Evolutionary conservation across 441 rosid genomes (phyloP).

Genomic region (Pelargonium cotyledonis): DNA sequence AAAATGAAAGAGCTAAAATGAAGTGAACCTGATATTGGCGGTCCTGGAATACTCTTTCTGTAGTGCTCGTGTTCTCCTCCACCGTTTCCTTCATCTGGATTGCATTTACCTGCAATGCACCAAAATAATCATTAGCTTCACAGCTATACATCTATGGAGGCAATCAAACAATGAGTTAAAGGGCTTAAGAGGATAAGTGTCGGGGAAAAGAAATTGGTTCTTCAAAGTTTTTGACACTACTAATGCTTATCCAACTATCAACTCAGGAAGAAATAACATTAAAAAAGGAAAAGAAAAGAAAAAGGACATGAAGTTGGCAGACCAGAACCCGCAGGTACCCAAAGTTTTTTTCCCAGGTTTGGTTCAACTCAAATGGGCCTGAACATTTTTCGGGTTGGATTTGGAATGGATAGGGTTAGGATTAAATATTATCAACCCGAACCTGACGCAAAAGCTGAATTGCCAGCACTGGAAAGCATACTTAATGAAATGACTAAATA

Average conservation of each 20-base stretch:
- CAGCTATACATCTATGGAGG: background rate
- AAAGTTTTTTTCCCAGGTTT: too few relatives aligned
- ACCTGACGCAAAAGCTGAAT: too few relatives aligned
- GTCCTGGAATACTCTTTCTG: conserved; percentile 97
- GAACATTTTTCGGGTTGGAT: too few relatives aligned
- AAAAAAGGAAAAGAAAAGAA: background rate
- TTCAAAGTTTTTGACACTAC: background rate
- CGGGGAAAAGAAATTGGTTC: background rate
- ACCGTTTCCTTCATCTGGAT: conserved; percentile 99
- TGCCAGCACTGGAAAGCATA: too few relatives aligned
- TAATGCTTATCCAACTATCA: background rate
- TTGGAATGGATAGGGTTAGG: too few relatives aligned
- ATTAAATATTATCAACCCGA: too few relatives aligned
- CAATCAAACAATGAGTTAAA: conserved; percentile 5
- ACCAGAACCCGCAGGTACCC: too few relatives aligned
- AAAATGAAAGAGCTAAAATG: background rate
- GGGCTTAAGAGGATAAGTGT: background rate
- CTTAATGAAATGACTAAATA: background rate
- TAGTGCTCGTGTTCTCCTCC: conserved; percentile 95
- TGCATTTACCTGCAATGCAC: conserved; percentile 71
- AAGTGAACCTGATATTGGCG: conserved; percentile 88
- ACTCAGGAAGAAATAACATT: background rate
- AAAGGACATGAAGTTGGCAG: background rate
- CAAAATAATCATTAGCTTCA: conserved; percentile 3
- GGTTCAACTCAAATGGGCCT: too few relatives aligned